Evolutionary conservation across 352 stramenopile species (phyloP).

Genomic region (Phytophthora macrochlamydospora): DNA sequence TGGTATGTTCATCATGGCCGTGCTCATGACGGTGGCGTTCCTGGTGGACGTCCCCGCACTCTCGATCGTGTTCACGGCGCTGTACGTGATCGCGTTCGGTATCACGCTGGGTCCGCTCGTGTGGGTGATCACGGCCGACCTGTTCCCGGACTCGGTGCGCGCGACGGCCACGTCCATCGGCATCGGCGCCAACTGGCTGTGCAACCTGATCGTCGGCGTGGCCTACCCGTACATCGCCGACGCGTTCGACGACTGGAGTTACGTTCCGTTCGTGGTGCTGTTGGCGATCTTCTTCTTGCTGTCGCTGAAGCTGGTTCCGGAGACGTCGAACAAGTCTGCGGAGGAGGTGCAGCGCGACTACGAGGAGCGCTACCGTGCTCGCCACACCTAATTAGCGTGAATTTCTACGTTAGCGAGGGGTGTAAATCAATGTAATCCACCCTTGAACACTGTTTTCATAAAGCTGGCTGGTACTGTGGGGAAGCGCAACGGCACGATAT

Average conservation of each 20-base stretch:
- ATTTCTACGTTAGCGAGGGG: too few species aligned
- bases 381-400: too few species aligned
- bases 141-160: slow-evolving; percentile 21
- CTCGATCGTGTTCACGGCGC: slow-evolving; percentile 27
- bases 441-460: too few species aligned
- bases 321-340: slow-evolving; percentile 56
- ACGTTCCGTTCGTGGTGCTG: slow-evolving; percentile 46
- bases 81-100: slow-evolving; percentile 22
- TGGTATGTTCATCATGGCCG: slow-evolving; percentile 30
- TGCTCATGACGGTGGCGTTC: slow-evolving; percentile 35
- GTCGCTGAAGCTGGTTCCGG: slow-evolving; percentile 42
- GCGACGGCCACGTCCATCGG: slow-evolving; percentile 28
- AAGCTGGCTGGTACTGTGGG: too few species aligned
- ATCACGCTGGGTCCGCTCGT: slow-evolving; percentile 18
- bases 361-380: slow-evolving; percentile 12
- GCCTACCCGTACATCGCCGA: slow-evolving; percentile 55
- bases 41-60: slow-evolving; percentile 24
- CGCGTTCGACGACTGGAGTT: slow-evolving; percentile 39
- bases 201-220: slow-evolving; percentile 52
- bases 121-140: slow-evolving; percentile 23
- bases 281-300: slow-evolving; percentile 45
- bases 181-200: slow-evolving; percentile 53
- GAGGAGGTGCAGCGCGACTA: slow-evolving; percentile 55
- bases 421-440: too few species aligned
- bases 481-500: too few species aligned